Percentiles rank a stretch among this genome's conserved stretches.
These are phyloP conservation scores for Centaurea solstitialis DNA, from an alignment of 129 eudicot genomes.

Conservation along the genomic window DNA sequence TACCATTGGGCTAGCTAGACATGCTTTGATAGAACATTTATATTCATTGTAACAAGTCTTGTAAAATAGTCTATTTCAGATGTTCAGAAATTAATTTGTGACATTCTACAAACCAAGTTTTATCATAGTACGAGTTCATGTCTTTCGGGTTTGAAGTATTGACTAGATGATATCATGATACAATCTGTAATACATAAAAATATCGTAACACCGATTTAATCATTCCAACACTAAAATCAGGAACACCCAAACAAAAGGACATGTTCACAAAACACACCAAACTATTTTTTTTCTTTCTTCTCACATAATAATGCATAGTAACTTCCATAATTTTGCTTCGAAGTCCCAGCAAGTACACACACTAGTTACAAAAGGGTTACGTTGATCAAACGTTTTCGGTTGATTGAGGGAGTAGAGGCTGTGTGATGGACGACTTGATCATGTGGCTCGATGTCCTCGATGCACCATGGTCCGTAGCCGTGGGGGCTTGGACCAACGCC, in stretches of 20 bases:
- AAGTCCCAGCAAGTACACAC: conserved; percentile 27
- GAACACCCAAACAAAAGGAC: conserved; percentile 20
- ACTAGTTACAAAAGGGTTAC: conserved; percentile 19
- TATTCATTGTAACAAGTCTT: no score
- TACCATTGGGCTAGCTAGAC: no score
- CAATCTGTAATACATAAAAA: neutral
- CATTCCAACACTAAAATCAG: conserved; percentile 27
- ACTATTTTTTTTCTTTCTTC: conserved; percentile 17
- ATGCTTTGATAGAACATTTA: no score
- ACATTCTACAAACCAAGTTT: no score
- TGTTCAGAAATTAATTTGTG: no score
- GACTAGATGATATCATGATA: conserved; percentile 11
- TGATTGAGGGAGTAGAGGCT: conserved; percentile 73
- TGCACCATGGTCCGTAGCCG: conserved; percentile 54
- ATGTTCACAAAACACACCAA: conserved; percentile 44
- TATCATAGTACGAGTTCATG: neutral
- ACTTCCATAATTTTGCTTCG: conserved; percentile 30
- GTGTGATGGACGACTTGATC: conserved; percentile 71
- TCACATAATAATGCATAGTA: conserved; percentile 38
- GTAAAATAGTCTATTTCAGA: no score
- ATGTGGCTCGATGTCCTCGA: conserved; percentile 35
- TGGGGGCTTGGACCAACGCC: conserved; percentile 36
- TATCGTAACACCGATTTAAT: conserved; percentile 17
- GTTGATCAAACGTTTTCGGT: conserved; percentile 64
- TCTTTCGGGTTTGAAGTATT: neutral